These are phyloP conservation scores for Rhodotorula kratochvilovae DNA, from an alignment of 768 basidiomycete species.

Conservation along the genomic window DNA sequence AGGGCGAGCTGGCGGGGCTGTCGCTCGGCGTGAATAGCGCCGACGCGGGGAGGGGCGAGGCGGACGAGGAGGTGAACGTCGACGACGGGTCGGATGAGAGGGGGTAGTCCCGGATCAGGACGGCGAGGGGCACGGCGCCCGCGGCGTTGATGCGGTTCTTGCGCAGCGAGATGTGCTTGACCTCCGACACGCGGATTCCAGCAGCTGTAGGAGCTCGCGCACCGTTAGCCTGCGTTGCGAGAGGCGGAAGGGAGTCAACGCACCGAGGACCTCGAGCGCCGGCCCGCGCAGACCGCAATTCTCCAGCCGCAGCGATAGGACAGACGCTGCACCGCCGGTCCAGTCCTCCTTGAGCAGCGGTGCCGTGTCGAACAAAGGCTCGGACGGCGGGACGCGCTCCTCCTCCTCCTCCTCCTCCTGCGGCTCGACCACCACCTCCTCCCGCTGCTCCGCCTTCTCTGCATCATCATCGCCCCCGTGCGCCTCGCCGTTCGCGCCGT, in stretches of 20 bases:
- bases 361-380: conserved; percentile 45
- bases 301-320: conserved; percentile 75
- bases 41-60: not conserved
- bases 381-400: not conserved
- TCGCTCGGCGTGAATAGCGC: not conserved
- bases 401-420: conserved; percentile 9
- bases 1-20: not conserved
- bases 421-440: conserved; percentile 46
- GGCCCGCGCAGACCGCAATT: conserved; percentile 72
- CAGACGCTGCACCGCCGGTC: conserved; percentile 18
- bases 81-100: conserved; percentile 21
- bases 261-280: conserved; percentile 74
- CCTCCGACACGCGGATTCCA: conserved; percentile 71
- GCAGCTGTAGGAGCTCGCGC: conserved; percentile 57
- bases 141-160: conserved; percentile 78
- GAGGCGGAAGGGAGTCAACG: too few species aligned
- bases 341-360: conserved; percentile 46
- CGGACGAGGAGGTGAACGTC: not conserved
- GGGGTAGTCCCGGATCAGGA: conserved; percentile 89
- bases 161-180: conserved; percentile 83
- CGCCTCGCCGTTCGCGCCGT: not conserved
- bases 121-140: conserved; percentile 83
- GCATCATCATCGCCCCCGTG: not conserved
- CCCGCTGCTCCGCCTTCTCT: not conserved
- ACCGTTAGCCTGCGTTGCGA: not conserved